Conservation (phyloP, 2,329 filamentous ascomycete species). For the Waltergamsia citrina region DNA sequence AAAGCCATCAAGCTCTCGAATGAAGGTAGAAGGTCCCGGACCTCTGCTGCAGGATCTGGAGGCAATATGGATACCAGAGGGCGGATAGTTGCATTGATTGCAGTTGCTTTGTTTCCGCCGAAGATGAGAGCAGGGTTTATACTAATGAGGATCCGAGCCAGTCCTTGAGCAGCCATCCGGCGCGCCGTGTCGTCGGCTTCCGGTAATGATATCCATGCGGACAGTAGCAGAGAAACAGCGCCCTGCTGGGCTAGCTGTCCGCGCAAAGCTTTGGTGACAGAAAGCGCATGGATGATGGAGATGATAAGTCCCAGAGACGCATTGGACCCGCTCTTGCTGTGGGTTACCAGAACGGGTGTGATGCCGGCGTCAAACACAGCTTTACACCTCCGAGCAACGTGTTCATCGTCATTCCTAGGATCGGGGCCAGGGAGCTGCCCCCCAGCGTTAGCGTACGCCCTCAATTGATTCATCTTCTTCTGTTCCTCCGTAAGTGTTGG, state of each 20-base stretch:
- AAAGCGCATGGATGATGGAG: slow-evolving; percentile 68
- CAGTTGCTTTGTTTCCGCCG: slow-evolving; percentile 61
- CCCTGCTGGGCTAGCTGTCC: slow-evolving; percentile 85
- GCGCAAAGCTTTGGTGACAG: slow-evolving; percentile 63
- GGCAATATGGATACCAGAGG: slow-evolving; percentile 69
- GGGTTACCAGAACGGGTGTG: slow-evolving; percentile 66
- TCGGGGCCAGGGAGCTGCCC: slow-evolving; percentile 55
- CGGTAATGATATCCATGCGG: slow-evolving; percentile 54
- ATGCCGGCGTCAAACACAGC: slow-evolving; percentile 70
- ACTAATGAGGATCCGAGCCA: slow-evolving; percentile 79
- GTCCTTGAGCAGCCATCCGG: slow-evolving; percentile 64
- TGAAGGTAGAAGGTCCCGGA: slow-evolving; percentile 72
- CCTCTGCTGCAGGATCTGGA: slow-evolving; percentile 50
- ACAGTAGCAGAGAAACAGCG: slow-evolving; percentile 75
- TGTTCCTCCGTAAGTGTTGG: slow-evolving; percentile 79
- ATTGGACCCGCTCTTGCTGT: slow-evolving; percentile 62
- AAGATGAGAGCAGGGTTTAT: slow-evolving; percentile 81
- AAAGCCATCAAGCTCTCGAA: slow-evolving; percentile 89
- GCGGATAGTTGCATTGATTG: slow-evolving; percentile 71
- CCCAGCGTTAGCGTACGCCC: slow-evolving; percentile 83
- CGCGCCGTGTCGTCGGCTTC: slow-evolving; percentile 35
- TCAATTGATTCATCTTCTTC: slow-evolving; percentile 83
- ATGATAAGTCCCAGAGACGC: slow-evolving; percentile 64
- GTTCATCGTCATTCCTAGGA: slow-evolving; percentile 64
- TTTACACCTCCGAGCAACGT: slow-evolving; percentile 67